A percentile compares a stretch with the other conserved stretches of the same genome.
phyloP scores from a whole-genome alignment of 1,139 yeast genomes.

The Meyerozyma sp. region DNA sequence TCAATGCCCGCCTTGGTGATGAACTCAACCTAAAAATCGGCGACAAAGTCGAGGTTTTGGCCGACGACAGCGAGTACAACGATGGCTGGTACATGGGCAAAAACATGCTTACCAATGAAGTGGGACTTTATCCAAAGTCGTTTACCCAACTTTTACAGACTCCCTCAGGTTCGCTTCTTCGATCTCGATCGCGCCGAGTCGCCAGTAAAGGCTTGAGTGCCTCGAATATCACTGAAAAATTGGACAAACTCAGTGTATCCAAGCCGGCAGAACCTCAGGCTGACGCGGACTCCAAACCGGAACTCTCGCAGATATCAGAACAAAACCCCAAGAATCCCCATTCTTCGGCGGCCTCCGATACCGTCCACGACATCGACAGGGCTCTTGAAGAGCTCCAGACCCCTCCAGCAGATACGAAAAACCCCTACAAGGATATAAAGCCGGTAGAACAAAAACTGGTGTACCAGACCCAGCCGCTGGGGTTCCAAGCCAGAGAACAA shows the following conservation, averaged over 20 bases:
- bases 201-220: constrained; percentile 8
- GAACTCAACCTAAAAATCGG: constrained; percentile 79
- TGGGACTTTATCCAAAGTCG: constrained; percentile 86
- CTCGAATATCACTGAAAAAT: constrained; percentile 13
- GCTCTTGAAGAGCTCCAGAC: constrained; percentile 68
- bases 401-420: not conserved
- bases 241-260: constrained; percentile 12
- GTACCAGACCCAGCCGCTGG: not conserved
- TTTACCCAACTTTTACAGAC: constrained; percentile 53
- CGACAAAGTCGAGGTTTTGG: constrained; percentile 80
- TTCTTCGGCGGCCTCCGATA: constrained; percentile 36
- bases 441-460: not conserved
- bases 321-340: not conserved
- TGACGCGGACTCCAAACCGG: not conserved
- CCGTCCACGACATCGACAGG: constrained; percentile 77
- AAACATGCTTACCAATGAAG: constrained; percentile 61
- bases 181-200: constrained; percentile 12
- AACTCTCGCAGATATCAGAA: not conserved
- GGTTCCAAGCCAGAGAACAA: not conserved
- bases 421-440: not conserved
- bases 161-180: constrained; percentile 6
- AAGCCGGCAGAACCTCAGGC: constrained; percentile 5
- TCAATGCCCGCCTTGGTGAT: constrained; percentile 82
- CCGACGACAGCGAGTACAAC: constrained; percentile 88
- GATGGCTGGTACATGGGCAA: constrained; percentile 98